Base-by-base conservation (phyloP, 177 flowering plant genomes). In the Vitis hybrid region DNA sequence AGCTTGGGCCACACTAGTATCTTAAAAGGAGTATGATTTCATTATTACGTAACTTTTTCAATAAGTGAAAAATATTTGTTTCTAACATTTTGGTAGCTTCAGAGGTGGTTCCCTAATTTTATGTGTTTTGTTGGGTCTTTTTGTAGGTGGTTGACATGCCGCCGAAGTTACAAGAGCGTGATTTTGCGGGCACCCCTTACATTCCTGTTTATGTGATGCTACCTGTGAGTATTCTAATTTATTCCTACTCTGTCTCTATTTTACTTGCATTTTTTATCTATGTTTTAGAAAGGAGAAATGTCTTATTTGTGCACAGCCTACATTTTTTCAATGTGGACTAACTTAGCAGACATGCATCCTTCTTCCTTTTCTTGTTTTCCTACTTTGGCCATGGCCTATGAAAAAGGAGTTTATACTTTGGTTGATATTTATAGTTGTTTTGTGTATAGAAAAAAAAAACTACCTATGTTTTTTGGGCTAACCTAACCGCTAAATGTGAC, bases 201-300 rank as follows among this genome's bases (percentile, higher is more conserved):
- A 87, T 95, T 82, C 99, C 98, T 27, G 91, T 93, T 65, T 95
- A 88, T 84, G 94, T 91, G 70, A 91, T 90, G 97, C 85, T 95
- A 57, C 98, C 99, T 0, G 99, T 94, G 75, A 90, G 99, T 81
- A 54, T 5, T 68, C 40, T 68, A 16, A 30, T 19, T 74, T 52
- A 30, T 14, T 52, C 65, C 4, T 40, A 40, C 48, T 69, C 12
- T 63, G 30, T 46, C 62, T 60, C 51, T 27, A 21, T 54, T 13
- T 49, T 10, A 48, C 2, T 56, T 66, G 21, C 16, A n/a, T 49
- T 30, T 15, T 16, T 30, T 46, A 10, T 56, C 59, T 46, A 24
- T 4, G 3, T 27, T 52, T 48, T 18, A 56, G 46, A 52, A 51
- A 13, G 35, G 11, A n/a, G 11, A 51, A 10, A 16, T 4, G 11